phyloP scores from a whole-genome alignment of 2,329 filamentous ascomycete genomes.

The Penicillium sp. region DNA sequence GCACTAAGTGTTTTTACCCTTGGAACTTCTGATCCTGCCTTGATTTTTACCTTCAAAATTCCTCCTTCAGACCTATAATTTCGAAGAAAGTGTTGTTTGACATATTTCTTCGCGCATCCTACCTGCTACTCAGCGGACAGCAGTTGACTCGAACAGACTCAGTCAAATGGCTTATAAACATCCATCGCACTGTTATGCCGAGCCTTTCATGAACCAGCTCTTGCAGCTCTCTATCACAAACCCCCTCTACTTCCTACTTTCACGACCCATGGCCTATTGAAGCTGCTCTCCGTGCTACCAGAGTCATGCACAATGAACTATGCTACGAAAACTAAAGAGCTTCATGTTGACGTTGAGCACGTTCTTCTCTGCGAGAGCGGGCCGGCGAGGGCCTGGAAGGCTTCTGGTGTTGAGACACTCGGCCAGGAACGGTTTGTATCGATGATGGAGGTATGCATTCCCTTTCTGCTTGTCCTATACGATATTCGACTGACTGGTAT shows the following conservation, averaged over 20 bases:
- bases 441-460: no score
- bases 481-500: no score
- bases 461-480: no score
- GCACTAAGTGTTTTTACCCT: no score
- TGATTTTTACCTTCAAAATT: no score
- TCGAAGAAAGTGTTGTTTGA: slow-evolving; percentile 56
- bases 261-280: slow-evolving; percentile 47
- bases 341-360: slow-evolving; percentile 63
- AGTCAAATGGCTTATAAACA: slow-evolving; percentile 56
- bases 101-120: slow-evolving; percentile 64
- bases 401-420: slow-evolving; percentile 16
- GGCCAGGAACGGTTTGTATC: slow-evolving; percentile 16
- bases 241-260: slow-evolving; percentile 57
- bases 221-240: slow-evolving; percentile 65
- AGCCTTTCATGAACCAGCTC: slow-evolving; percentile 64
- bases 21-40: no score
- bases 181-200: slow-evolving; percentile 57
- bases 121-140: slow-evolving; percentile 48
- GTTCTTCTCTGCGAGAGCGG: slow-evolving; percentile 52
- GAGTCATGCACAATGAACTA: slow-evolving; percentile 57
- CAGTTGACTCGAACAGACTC: slow-evolving; percentile 22
- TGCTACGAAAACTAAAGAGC: slow-evolving; percentile 61
- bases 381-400: slow-evolving; percentile 30
- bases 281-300: slow-evolving; percentile 53
- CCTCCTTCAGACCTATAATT: no score